Evolutionary conservation across 495 filamentous ascomycete genomes (phyloP).

Genomic region (Oleoguttula mirabilis): DNA sequence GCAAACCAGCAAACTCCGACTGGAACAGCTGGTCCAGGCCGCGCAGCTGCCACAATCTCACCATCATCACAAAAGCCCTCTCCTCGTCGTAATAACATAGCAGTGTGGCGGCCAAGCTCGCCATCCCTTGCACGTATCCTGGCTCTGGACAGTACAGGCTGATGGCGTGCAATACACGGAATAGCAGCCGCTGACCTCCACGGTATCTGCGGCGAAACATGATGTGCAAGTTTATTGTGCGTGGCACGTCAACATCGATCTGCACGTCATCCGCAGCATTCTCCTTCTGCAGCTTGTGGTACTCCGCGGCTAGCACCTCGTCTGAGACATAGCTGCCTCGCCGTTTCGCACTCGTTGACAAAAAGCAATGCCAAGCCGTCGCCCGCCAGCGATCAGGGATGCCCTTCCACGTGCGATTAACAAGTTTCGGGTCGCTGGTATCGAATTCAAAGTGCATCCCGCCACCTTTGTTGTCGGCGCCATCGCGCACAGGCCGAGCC

Average conservation of each 20-base stretch:
- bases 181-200: slow-evolving; percentile 67
- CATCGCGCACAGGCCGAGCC: slow-evolving; percentile 42
- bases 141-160: slow-evolving; percentile 83
- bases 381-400: slow-evolving; percentile 93
- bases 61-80: slow-evolving; percentile 85
- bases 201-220: slow-evolving; percentile 94
- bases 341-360: slow-evolving; percentile 66
- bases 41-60: slow-evolving; percentile 77
- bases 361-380: slow-evolving; percentile 89
- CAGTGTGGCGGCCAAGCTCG: slow-evolving; percentile 79
- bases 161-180: slow-evolving; percentile 83
- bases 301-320: slow-evolving; percentile 50
- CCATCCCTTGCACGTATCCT: slow-evolving; percentile 98
- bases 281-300: slow-evolving; percentile 55
- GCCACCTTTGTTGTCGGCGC: slow-evolving; percentile 44
- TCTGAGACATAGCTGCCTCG: slow-evolving; percentile 50
- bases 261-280: slow-evolving; percentile 86
- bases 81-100: slow-evolving; percentile 97
- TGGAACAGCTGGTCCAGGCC: slow-evolving; percentile 77
- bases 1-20: slow-evolving; percentile 73
- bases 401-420: slow-evolving; percentile 92
- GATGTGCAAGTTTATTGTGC: slow-evolving; percentile 90
- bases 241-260: slow-evolving; percentile 93
- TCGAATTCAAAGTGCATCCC: slow-evolving; percentile 91
- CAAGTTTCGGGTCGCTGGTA: slow-evolving; percentile 66